Conservation (phyloP, 75 land plant species). For the Cunninghamia lanceolata region DNA sequence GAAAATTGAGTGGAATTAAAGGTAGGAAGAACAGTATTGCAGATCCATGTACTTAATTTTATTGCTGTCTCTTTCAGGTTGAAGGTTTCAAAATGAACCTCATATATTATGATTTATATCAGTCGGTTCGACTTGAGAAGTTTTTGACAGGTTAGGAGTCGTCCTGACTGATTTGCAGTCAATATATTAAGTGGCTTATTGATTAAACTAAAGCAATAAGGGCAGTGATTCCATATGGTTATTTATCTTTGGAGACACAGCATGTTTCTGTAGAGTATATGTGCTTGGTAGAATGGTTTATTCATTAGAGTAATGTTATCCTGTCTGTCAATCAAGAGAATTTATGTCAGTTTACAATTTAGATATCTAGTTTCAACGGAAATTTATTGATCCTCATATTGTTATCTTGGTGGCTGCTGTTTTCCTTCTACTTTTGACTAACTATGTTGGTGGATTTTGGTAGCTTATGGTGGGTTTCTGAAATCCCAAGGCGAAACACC, state of each 20-base stretch:
- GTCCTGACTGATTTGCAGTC: not conserved
- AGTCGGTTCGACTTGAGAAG: slow-evolving; percentile 82
- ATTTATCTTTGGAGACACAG: not conserved
- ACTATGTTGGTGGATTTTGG: slow-evolving; percentile 3
- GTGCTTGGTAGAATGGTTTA: not conserved
- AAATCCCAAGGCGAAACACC: slow-evolving; percentile 93
- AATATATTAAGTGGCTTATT: not conserved
- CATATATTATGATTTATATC: slow-evolving; percentile 93
- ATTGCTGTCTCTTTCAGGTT: slow-evolving; percentile 41
- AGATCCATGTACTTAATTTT: slow-evolving; percentile 6
- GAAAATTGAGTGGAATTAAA: not conserved
- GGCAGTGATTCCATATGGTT: not conserved
- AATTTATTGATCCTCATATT: not conserved
- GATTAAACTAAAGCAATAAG: not conserved
- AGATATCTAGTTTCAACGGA: not conserved
- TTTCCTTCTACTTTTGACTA: slow-evolving; percentile 7
- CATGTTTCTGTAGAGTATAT: not conserved
- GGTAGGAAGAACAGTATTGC: not conserved
- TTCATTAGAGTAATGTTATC: not conserved
- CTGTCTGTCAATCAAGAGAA: not conserved
- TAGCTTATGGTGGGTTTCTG: slow-evolving; percentile 94
- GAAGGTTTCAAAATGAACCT: slow-evolving; percentile 99
- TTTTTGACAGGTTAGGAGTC: slow-evolving; percentile 80
- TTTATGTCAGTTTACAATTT: not conserved
- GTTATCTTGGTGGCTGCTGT: not conserved